Evolutionary conservation across 306 rosid genomes (phyloP).

Genomic region (Urtica urens): DNA sequence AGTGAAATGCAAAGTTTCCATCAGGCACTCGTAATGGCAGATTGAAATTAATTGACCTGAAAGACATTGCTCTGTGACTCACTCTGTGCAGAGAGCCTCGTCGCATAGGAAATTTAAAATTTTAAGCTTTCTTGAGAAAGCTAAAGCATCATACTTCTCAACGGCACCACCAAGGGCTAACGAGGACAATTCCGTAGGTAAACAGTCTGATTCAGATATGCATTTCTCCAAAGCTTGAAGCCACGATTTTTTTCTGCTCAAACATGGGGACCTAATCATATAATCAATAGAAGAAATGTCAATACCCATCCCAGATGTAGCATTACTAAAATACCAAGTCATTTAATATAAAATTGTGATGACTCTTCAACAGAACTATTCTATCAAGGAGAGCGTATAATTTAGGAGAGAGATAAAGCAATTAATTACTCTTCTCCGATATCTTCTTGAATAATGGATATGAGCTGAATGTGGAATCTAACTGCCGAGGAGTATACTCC

Average conservation of each 20-base stretch:
- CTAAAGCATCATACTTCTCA: conserved; percentile 24
- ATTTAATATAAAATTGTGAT: no score
- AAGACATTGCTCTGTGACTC: conserved; percentile 22
- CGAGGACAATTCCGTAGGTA: conserved; percentile 19
- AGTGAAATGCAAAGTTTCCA: neutral
- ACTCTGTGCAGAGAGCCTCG: conserved; percentile 39
- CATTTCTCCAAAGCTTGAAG: conserved; percentile 29
- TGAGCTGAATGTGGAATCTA: conserved; percentile 28
- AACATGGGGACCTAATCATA: conserved; percentile 15
- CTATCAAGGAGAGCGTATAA: no score
- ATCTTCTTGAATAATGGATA: conserved; percentile 35
- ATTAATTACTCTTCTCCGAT: conserved; percentile 32
- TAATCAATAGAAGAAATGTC: neutral
- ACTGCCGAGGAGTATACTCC: conserved; percentile 26
- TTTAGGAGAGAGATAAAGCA: no score
- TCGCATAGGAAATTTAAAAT: conserved; percentile 39
- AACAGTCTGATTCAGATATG: conserved; percentile 21
- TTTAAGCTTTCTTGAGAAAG: conserved; percentile 30
- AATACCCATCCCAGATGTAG: neutral
- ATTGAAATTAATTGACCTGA: neutral
- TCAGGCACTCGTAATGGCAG: neutral
- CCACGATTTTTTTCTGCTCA: conserved; percentile 25
- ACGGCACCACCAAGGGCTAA: conserved; percentile 19
- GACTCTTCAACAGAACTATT: neutral
- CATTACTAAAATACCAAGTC: neutral